A percentile compares a stretch with the other conserved stretches of the same genome.
phyloP scores from a whole-genome alignment of 306 rosid species.

The Casuarina glauca region DNA sequence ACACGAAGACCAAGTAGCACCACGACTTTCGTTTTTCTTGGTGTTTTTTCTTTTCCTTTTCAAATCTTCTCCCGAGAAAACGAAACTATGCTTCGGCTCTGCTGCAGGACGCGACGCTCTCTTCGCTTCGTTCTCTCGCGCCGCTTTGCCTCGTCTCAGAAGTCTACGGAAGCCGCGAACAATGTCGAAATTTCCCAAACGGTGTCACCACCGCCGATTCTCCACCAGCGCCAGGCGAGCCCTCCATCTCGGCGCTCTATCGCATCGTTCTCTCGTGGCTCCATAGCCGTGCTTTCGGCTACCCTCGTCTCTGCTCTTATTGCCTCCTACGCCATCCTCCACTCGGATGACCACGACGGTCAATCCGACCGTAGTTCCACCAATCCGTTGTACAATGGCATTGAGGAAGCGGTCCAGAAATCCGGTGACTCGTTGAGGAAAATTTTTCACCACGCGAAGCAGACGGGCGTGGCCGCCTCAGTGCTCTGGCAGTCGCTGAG shows the following conservation, averaged over 20 bases:
- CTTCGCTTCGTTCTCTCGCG: slow-evolving; percentile 45
- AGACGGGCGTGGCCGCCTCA: slow-evolving; percentile 77
- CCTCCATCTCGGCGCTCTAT: slow-evolving; percentile 25
- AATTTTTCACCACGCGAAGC: slow-evolving; percentile 61
- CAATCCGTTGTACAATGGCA: slow-evolving; percentile 42
- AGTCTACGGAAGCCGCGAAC: slow-evolving; percentile 17
- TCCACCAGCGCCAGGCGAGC: slow-evolving; percentile 16
- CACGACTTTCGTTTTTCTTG: background rate
- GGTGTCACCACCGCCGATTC: slow-evolving; percentile 34
- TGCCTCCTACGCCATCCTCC: slow-evolving; percentile 49
- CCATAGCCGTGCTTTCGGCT: slow-evolving; percentile 53
- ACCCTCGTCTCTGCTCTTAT: slow-evolving; percentile 42
- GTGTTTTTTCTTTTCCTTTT: background rate
- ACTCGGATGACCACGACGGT: slow-evolving; percentile 20
- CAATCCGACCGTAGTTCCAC: slow-evolving; percentile 27
- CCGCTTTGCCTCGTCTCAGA: slow-evolving; percentile 36
- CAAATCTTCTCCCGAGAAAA: background rate
- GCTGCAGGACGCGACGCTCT: slow-evolving; percentile 44
- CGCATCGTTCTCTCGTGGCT: slow-evolving; percentile 32
- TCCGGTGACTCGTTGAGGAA: slow-evolving; percentile 50
- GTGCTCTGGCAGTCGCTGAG: slow-evolving; percentile 84
- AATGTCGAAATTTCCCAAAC: slow-evolving; percentile 34
- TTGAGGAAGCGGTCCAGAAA: slow-evolving; percentile 44
- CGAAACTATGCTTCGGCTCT: slow-evolving; percentile 54
- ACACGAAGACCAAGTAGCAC: background rate